Evolutionary conservation across 345 rosid species (phyloP), one percentile per base, ranked within the genome.

Genomic region (Syzygium grande): DNA sequence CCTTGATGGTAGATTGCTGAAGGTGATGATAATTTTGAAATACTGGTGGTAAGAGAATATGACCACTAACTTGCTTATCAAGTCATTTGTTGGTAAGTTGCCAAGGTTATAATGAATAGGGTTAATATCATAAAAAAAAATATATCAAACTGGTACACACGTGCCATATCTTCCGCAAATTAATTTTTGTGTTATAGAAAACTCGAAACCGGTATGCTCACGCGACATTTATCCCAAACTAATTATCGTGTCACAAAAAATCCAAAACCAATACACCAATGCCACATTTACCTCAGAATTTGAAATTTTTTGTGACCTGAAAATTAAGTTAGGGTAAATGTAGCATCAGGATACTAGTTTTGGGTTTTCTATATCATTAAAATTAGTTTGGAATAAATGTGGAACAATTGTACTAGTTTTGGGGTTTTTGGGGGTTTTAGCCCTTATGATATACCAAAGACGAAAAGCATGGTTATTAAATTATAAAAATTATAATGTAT

Each of bases 341-440:
- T 27, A 29, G 11, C 0, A 59, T 3, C 0, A 5, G 30, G 5
- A 6, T 59, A 59, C 7, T 14, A 13, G 0, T 59, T 59, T 59
- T 1, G 27, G 65, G 27, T 25, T 59, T 25, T 59, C 27, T 27
- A 29, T 59, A 0, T 25, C 65, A 11, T n/a, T 2, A 59, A 59
- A 27, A 25, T 59, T 27, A 25, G 27, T 59, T 27, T 59, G 6
- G 16, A 15, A 1, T 59, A 59, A 59, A 59, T 59, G 30, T 59
- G 30, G 27, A 11, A 59, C 11, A 30, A 3, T 16, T 58, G 63
- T 23, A 58, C 29, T 2, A 58, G 29, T 58, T 58, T 58, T 0
- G 6, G 6, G 3, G 1, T 58, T 58, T 58, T 58, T 23, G 9
- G 4, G 0, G 25, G 30, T 59, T 10, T 25, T 0, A 27, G 30